A percentile compares a stretch with the other conserved stretches of the same genome.
These are phyloP conservation scores for Castanea crenata DNA, from an alignment of 306 rosid species.

Conservation along the genomic window DNA sequence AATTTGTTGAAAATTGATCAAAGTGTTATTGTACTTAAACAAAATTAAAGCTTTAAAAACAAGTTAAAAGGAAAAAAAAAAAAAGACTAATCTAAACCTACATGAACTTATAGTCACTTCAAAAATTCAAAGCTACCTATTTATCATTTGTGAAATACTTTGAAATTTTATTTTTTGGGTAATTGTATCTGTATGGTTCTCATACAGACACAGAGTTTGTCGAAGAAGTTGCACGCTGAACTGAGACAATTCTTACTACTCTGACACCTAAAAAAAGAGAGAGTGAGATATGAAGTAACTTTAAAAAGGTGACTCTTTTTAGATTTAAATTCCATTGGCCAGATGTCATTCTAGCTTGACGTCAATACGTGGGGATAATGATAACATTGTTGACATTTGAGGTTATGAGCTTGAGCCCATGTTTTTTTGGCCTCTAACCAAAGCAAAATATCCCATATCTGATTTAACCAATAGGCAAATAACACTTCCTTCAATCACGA, in stretches of 20 bases:
- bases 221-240: constrained; percentile 26
- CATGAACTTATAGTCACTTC: too few relatives aligned
- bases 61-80: too few relatives aligned
- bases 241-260: background rate
- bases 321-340: constrained; percentile 36
- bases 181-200: background rate
- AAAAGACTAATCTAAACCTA: too few relatives aligned
- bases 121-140: background rate
- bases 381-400: constrained; percentile 53
- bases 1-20: too few relatives aligned
- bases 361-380: constrained; percentile 47
- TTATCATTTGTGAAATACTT: background rate
- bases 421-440: constrained; percentile 32
- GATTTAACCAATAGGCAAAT: constrained; percentile 36
- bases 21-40: too few relatives aligned
- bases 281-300: constrained; percentile 14
- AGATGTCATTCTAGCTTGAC: constrained; percentile 49
- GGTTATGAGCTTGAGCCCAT: constrained; percentile 54
- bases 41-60: too few relatives aligned
- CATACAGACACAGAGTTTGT: background rate
- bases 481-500: constrained; percentile 66
- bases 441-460: constrained; percentile 24
- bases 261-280: too few relatives aligned
- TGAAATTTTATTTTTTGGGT: background rate
- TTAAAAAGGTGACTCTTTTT: constrained; percentile 25